A percentile compares a stretch with the other conserved stretches of the same genome.
Conservation (phyloP, 1,284 basidiomycete species). For the Cryptococcus floricola region DNA sequence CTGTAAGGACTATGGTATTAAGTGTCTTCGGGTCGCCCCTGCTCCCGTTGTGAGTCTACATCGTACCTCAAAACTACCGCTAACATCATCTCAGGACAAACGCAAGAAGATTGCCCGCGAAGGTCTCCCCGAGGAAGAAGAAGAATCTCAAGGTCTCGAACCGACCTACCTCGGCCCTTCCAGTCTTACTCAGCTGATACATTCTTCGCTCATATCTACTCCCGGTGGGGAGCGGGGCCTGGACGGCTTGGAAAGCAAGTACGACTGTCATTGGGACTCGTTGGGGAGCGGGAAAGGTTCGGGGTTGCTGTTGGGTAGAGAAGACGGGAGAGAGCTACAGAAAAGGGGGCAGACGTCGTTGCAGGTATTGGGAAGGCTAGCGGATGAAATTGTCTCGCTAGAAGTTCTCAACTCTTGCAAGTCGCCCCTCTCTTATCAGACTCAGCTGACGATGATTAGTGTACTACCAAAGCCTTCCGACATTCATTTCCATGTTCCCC, state of each 20-base stretch:
- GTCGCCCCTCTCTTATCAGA: neutral
- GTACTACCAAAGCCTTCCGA: constrained; percentile 1
- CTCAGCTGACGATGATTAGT: constrained; percentile 1
- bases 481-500: constrained; percentile 5
- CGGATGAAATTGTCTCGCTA: constrained; percentile 5
- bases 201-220: neutral
- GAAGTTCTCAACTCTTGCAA: constrained; percentile 3
- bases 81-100: constrained; percentile 1
- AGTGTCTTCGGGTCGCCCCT: constrained; percentile 3
- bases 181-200: constrained; percentile 6
- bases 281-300: neutral
- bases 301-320: constrained; percentile 1
- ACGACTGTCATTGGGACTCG: constrained; percentile 5
- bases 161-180: constrained; percentile 6
- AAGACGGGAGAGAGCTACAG: neutral
- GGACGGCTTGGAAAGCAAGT: neutral
- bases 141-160: constrained; percentile 6
- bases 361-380: constrained; percentile 2
- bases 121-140: neutral
- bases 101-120: neutral
- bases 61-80: neutral
- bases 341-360: neutral
- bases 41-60: constrained; percentile 1
- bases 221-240: neutral
- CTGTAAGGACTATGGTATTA: constrained; percentile 5